Conservation (phyloP, 257 asterid species). For the Solanum chiquidenum region DNA sequence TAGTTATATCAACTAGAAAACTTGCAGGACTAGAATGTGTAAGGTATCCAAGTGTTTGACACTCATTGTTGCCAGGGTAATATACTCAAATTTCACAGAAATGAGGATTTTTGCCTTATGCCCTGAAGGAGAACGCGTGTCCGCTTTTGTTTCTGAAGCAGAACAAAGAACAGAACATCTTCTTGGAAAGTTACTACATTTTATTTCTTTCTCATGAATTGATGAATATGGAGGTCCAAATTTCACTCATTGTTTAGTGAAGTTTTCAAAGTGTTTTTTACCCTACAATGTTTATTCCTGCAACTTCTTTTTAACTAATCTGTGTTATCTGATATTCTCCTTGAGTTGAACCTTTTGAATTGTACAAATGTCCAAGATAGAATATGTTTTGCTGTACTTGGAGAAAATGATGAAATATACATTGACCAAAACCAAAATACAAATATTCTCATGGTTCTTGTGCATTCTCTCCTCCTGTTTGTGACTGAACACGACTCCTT, state of each 20-base stretch:
- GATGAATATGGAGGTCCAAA: not conserved
- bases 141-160: not conserved
- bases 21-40: not conserved
- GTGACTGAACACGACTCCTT: constrained; percentile 56
- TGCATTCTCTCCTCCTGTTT: constrained; percentile 35
- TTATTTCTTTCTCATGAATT: not conserved
- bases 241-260: not conserved
- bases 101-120: not conserved
- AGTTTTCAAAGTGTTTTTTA: not conserved
- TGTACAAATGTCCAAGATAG: constrained; percentile 9
- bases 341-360: not conserved
- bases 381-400: constrained; percentile 8
- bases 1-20: not conserved
- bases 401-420: constrained; percentile 25
- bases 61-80: not conserved
- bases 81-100: not conserved
- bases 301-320: not conserved
- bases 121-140: not conserved
- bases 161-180: not conserved
- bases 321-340: not conserved
- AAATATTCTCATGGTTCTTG: constrained; percentile 22
- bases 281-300: not conserved
- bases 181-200: not conserved
- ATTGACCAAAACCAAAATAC: not conserved
- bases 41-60: not conserved